Percentiles rank a stretch among this genome's conserved stretches.
These are phyloP conservation scores for Lactarius deliciosus DNA, from an alignment of 768 basidiomycete genomes.

Conservation along the genomic window DNA sequence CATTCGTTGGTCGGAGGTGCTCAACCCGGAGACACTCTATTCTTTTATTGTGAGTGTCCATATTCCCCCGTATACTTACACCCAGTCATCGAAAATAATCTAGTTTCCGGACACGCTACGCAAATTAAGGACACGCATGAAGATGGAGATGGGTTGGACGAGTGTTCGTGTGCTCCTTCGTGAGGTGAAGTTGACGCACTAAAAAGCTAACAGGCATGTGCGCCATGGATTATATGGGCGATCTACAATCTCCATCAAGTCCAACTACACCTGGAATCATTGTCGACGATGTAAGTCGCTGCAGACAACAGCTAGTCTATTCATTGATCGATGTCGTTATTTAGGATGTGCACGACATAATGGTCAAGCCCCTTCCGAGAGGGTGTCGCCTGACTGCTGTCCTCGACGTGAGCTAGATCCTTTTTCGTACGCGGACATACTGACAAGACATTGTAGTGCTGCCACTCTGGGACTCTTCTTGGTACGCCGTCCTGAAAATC, in stretches of 20 bases:
- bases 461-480: slow-evolving; percentile 13
- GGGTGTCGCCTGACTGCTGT: slow-evolving; percentile 14
- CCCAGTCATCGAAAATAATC: neutral
- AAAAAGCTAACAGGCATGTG: slow-evolving; percentile 1
- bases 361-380: slow-evolving; percentile 8
- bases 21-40: neutral
- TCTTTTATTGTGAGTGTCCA: slow-evolving; percentile 7
- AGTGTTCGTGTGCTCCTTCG: slow-evolving; percentile 1
- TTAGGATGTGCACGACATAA: slow-evolving; percentile 1
- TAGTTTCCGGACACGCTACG: slow-evolving; percentile 2
- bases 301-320: too few relatives aligned
- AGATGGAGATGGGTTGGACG: slow-evolving; percentile 1
- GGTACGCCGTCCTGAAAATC: neutral
- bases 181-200: neutral
- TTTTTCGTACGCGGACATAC: too few relatives aligned
- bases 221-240: neutral
- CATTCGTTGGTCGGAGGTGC: neutral
- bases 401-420: slow-evolving; percentile 7
- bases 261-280: neutral
- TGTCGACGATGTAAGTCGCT: neutral
- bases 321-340: neutral
- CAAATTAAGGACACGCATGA: neutral
- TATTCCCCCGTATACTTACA: neutral
- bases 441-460: neutral
- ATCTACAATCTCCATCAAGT: too few relatives aligned